phyloP scores from a whole-genome alignment of 257 asterid species.

The Haberlea rhodopensis region DNA sequence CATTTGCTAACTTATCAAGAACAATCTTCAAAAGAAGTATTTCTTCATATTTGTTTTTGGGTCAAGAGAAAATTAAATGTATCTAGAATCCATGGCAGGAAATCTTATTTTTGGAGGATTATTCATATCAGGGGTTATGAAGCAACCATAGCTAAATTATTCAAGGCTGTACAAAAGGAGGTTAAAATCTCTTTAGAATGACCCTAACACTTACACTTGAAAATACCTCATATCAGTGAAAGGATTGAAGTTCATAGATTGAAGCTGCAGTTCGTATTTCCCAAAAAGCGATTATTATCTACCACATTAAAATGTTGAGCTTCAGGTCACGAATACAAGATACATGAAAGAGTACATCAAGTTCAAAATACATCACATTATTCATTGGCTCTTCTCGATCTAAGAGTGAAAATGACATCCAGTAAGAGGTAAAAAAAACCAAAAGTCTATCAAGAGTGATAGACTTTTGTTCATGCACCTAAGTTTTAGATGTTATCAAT shows the following conservation, averaged over 20 bases:
- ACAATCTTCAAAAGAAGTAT: not conserved
- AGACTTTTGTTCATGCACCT: too few species aligned
- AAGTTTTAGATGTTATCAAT: not conserved
- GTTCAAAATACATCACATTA: not conserved
- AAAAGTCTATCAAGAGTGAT: too few species aligned
- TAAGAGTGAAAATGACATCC: too few species aligned
- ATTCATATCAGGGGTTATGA: not conserved
- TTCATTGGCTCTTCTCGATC: not conserved
- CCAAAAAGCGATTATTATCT: not conserved
- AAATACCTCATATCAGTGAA: not conserved
- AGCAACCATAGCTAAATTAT: constrained; percentile 7
- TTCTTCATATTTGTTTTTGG: not conserved
- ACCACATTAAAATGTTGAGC: not conserved
- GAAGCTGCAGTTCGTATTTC: not conserved
- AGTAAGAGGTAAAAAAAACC: too few species aligned
- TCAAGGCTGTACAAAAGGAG: not conserved
- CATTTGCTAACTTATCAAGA: not conserved
- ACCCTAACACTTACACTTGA: not conserved
- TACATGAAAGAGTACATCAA: not conserved
- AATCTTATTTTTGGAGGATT: not conserved
- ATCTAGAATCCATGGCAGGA: not conserved
- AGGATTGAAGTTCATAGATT: too few species aligned
- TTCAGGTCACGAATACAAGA: too few species aligned
- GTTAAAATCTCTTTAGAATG: not conserved
- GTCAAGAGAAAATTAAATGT: not conserved